Base-by-base conservation (phyloP, 805 yeast genomes). In the Wickerhamomyces ciferrii region DNA sequence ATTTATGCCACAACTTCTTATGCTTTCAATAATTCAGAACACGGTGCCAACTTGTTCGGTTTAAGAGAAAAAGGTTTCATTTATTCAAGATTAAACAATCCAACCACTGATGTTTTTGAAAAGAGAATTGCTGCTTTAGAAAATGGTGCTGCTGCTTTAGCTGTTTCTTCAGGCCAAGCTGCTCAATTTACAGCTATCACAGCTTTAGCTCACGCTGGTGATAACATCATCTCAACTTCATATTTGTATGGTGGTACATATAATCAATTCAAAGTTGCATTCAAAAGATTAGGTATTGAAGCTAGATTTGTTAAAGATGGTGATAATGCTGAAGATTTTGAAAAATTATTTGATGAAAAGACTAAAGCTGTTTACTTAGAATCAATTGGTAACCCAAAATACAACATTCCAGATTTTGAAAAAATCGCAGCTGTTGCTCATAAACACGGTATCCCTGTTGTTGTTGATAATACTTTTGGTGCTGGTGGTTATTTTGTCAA, bases 381-480 rank as follows among this genome's bases (percentile, higher is more conserved):
- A 69, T 79, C 91, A 23, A 86, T 91, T 59, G 96, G 97, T 56
- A 91, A 91, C 70, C 98, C 98, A 49, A 84, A 83, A 61, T 90
- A 86, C 70, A 87, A 87, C 62, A 84, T 91, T 48, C 97, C 97
- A 47, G 97, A 91, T 67, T 88, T 92, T 59, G 89, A 85, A 66
- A 78, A 72, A 46, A 75, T 91, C 52, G 78, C 78, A 41, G 83
- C 76, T 29, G 72, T 87, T 43, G 96, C 96, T 45, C 97, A 89
- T 67, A 79, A 83, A 48, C 76, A 86, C 54, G 97, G 97, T 50
- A 74, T 90, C 42, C 96, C 96, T 43, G 81, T 92, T 41, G 92
- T 91, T 43, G 96, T 87, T 41, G 98, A 91, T 70, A 91, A 91
- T 79, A 91, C 98, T 18, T 91, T 91, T 59, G 98, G 96, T 63